Evolutionary conservation across 192 early-diverging fungal species (phyloP), one percentile per base, ranked within the genome.

Genomic region (Linnemannia schmuckeri): DNA sequence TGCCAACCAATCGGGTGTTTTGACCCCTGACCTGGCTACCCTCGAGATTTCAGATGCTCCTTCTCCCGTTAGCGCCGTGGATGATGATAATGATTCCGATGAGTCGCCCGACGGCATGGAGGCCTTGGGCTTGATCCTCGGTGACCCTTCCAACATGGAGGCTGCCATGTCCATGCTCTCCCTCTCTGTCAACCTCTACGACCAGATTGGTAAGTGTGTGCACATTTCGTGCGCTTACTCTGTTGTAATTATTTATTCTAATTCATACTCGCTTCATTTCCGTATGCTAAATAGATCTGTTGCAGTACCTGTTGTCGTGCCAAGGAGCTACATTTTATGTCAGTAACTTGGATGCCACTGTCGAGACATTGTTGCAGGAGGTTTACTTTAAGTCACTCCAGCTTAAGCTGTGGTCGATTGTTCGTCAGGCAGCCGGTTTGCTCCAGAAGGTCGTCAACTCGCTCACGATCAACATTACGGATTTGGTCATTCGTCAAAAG

Each of bases 351-450:
- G 89, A 91, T 72, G 90, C 91, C 13, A 92, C 92, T 7, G 88
- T 97, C 18, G 72, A 83, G n/a, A 88, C 90, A 17, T 77, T 97
- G 40, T 80, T 97, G 20, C 95, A 96, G 83, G 96, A 97, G 83
- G 93, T 97, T 22, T 97, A 97, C 82, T 88, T 91, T 72, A 96
- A 96, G 77, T 94, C 95, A 3, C 91, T 95, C 61, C 89, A 92
- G 72, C 85, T 94, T 38, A 92, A 94, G 72, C 89, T 93, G 40
- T 97, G 96, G 96, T 92, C 91, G 47, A 94, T 97, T 75, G 95
- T 96, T n/a, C 93, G 96, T 55, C 95, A 96, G 77, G 92, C 94
- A 9, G 95, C 96, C 37, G 96, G 96, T 27, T 74, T 96, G 15
- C 88, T 97, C 33, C 82, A 90, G 30, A 97, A 97, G 83, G 90